These are phyloP conservation scores for Purshia tridentata DNA, from an alignment of 306 rosid genomes.

Conservation along the genomic window DNA sequence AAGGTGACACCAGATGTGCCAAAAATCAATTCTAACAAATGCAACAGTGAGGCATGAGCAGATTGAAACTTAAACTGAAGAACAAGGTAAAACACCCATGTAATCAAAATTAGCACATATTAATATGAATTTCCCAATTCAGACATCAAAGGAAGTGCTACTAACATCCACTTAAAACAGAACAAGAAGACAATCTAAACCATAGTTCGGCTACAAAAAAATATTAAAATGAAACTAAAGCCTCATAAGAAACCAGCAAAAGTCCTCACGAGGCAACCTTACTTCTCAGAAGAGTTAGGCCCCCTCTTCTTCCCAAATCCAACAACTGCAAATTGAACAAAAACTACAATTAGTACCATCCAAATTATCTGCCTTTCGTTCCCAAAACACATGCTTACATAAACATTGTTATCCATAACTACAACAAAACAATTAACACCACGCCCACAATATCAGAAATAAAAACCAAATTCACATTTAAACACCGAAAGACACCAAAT, in stretches of 20 bases:
- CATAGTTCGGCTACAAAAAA: neutral
- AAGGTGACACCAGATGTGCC: neutral
- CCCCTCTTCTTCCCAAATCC: constrained; percentile 64
- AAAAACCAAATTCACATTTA: neutral
- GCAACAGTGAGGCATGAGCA: neutral
- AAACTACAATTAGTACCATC: neutral
- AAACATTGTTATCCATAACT: neutral
- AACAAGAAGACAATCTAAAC: neutral
- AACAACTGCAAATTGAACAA: constrained; percentile 38
- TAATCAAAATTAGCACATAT: neutral
- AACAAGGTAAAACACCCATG: neutral
- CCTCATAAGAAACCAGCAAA: constrained; percentile 1
- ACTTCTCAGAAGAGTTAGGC: constrained; percentile 62
- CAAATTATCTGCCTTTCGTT: neutral
- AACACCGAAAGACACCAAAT: neutral
- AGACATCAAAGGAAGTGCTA: neutral
- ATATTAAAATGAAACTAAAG: neutral
- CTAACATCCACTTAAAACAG: neutral
- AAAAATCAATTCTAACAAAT: neutral
- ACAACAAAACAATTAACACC: neutral
- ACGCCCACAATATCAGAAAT: neutral
- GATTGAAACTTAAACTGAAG: neutral
- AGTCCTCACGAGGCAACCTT: constrained; percentile 7
- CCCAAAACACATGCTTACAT: neutral
- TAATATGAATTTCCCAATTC: constrained; percentile 1